Conservation (phyloP, 2,329 filamentous ascomycete species). For the Dothideomycetes sp. region DNA sequence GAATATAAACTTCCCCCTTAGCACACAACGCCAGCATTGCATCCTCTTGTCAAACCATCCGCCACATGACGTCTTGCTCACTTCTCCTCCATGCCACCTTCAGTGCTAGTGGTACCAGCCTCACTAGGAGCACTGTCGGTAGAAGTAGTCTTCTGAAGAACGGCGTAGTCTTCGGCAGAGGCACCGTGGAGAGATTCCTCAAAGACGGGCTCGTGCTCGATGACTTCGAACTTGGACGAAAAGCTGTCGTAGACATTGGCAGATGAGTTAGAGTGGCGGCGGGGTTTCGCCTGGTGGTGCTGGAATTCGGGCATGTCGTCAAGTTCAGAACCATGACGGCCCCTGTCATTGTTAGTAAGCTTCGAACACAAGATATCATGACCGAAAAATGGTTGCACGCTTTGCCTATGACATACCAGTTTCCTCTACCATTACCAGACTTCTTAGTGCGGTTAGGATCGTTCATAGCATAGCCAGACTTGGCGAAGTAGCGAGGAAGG, state of each 20-base stretch:
- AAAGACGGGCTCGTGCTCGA: constrained; percentile 84
- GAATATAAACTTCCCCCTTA: neutral
- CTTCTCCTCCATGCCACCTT: constrained; percentile 5
- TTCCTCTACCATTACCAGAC: constrained; percentile 82
- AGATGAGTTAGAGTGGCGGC: constrained; percentile 88
- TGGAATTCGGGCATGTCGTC: constrained; percentile 56
- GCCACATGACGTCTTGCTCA: constrained; percentile 6
- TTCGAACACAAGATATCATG: neutral
- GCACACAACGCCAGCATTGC: constrained; percentile 11
- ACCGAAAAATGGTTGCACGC: neutral
- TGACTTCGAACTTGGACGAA: constrained; percentile 93
- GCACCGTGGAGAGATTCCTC: constrained; percentile 76
- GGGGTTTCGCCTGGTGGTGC: constrained; percentile 78
- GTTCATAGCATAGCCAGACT: constrained; percentile 67
- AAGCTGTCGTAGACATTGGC: constrained; percentile 64
- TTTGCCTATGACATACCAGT: constrained; percentile 62
- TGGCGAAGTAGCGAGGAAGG: constrained; percentile 87
- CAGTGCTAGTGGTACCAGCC: constrained; percentile 4
- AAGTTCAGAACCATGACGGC: constrained; percentile 71
- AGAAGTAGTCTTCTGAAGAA: constrained; percentile 8
- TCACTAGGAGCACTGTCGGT: constrained; percentile 7
- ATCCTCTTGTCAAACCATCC: constrained; percentile 7
- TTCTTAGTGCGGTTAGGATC: constrained; percentile 97
- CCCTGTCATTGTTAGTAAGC: constrained; percentile 48
- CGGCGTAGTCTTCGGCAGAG: constrained; percentile 38